Evolutionary conservation across 2,329 filamentous ascomycete species (phyloP).

Genomic region (Paraphaeosphaeria minitans): DNA sequence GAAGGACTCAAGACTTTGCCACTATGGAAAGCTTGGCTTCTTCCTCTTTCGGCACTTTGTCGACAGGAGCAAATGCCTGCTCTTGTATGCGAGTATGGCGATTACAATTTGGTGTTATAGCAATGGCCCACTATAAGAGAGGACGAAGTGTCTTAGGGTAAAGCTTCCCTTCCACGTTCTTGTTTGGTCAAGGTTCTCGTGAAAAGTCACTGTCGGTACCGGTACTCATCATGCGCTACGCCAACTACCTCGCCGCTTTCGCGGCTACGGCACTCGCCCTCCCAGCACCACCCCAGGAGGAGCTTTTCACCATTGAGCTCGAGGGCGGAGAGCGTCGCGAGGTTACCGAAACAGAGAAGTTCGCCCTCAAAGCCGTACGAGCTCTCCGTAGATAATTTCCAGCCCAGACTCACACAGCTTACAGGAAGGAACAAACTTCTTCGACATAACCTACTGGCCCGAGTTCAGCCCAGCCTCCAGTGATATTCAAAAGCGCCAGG

Average conservation of each 20-base stretch:
- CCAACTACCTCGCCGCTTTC: constrained; percentile 5
- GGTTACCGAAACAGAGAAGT: constrained; percentile 91
- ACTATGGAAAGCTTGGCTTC: constrained; percentile 10
- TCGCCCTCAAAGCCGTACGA: constrained; percentile 77
- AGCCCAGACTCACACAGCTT: not conserved
- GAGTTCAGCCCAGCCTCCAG: not conserved
- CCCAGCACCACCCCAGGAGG: constrained; percentile 1
- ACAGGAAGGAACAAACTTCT: constrained; percentile 14
- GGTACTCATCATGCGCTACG: constrained; percentile 3
- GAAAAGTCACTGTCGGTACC: not conserved
- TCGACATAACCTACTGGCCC: constrained; percentile 15
- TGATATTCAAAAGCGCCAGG: constrained; percentile 3
- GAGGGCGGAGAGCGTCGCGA: constrained; percentile 75
- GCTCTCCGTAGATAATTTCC: not conserved
- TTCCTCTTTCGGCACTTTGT: constrained; percentile 1
- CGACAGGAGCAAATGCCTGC: not conserved
- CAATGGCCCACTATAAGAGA: not conserved
- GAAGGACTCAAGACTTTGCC: constrained; percentile 9
- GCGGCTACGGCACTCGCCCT: constrained; percentile 8
- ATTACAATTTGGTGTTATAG: not conserved
- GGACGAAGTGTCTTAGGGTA: not conserved
- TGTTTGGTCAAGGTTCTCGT: not conserved
- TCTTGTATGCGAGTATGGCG: not conserved
- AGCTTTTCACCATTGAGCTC: constrained; percentile 75
- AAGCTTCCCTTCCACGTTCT: not conserved